Base-by-base conservation (phyloP, 495 filamentous ascomycete species). In the Lepraria neglecta region DNA sequence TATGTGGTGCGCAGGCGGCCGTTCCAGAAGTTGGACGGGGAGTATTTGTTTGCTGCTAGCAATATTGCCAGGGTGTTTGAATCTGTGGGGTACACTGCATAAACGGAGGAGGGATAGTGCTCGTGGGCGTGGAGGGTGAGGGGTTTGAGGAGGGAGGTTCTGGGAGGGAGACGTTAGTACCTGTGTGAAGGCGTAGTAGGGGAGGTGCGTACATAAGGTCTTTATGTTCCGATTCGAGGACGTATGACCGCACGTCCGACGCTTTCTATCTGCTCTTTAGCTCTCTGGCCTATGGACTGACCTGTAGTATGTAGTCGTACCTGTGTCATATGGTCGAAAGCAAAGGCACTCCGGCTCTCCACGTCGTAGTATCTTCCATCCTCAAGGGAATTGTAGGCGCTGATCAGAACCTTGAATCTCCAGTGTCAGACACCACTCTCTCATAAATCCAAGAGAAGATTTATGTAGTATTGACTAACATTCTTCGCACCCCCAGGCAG, bases 11-110 rank as follows among this genome's bases (percentile, higher is more conserved):
- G 90, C 87, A 92, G 97, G 60, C 95, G 89, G 51, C 95, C 95
- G 76, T 96, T 97, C 89, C 95, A 99, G 80, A 88, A 97, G 78
- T 99, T 99, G 69, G 89, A 88, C 7, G 95, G 95, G 65, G 88
- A 94, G 79, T 97, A 97, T 69, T 96, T 96, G 79, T 91, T 96
- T 38, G 94, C 88, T 44, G 96, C 91, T 55, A 96, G 80, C 57
- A 94, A 72, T 67, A 97, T 80, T 44, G 91, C 90, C 24, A 97
- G 73, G 59, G 83, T 80, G 24, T 83, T 80, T 73, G 92, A 87
- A 68, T 55, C 19, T 19, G 57, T 42, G 40, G 67, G 87, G 69
- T 88, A 94, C 31, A 89, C 87, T 67, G 90, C 89, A 65, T 87
- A 85, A 12, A 88, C 85, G 56, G 86, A 87, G 65, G 80, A 86